Conservation (phyloP, 306 rosid genomes). For the Trifolium pratense region DNA sequence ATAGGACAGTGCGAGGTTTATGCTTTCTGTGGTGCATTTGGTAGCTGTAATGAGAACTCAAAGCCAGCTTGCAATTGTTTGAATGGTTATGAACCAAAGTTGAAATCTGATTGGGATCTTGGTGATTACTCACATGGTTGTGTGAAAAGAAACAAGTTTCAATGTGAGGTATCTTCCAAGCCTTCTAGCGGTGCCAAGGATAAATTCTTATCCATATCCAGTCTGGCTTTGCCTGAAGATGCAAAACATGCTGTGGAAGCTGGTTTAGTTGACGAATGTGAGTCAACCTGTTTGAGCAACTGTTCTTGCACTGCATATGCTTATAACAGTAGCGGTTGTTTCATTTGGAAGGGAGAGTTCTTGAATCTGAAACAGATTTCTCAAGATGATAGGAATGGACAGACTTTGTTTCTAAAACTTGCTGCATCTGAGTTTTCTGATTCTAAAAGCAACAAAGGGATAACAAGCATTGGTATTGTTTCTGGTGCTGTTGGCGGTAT, state of each 20-base stretch:
- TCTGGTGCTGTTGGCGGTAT: constrained; percentile 52
- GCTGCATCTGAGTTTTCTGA: constrained; percentile 75
- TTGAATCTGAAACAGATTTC: constrained; percentile 58
- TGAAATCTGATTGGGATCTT: constrained; percentile 45
- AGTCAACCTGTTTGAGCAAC: constrained; percentile 50
- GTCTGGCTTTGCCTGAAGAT: constrained; percentile 48
- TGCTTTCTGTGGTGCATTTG: constrained; percentile 57
- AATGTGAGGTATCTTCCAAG: constrained; percentile 38
- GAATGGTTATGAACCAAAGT: constrained; percentile 52
- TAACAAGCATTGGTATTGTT: constrained; percentile 42
- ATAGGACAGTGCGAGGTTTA: constrained; percentile 50
- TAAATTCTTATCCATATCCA: constrained; percentile 43
- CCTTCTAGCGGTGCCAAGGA: constrained; percentile 42
- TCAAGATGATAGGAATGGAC: constrained; percentile 45
- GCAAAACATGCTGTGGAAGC: constrained; percentile 34
- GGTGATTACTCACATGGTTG: constrained; percentile 56
- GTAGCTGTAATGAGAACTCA: constrained; percentile 42
- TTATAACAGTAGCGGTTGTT: constrained; percentile 46
- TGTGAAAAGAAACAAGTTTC: constrained; percentile 39
- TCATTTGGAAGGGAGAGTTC: constrained; percentile 62
- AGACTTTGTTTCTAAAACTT: constrained; percentile 57
- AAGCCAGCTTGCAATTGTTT: constrained; percentile 51
- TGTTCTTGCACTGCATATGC: constrained; percentile 73
- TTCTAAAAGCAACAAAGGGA: constrained; percentile 48
- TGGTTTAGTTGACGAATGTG: constrained; percentile 47